phyloP scores from a whole-genome alignment of 768 basidiomycete species.

The Pleurotus djamor region DNA sequence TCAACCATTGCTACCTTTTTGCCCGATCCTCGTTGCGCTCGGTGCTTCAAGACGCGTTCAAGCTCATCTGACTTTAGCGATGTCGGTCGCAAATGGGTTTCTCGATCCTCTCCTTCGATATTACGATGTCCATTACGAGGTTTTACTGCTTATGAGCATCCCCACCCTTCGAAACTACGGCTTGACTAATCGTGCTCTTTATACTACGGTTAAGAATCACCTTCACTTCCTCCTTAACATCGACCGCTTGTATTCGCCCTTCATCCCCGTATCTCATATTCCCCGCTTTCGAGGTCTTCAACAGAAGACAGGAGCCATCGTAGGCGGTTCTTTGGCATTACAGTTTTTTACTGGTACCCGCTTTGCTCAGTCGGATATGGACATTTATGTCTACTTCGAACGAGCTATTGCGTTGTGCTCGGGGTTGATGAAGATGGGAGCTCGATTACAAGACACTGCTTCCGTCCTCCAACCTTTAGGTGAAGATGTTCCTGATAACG shows the following conservation, averaged over 20 bases:
- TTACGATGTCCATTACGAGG: neutral
- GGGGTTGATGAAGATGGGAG: neutral
- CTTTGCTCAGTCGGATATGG: neutral
- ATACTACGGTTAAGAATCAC: neutral
- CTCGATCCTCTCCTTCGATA: neutral
- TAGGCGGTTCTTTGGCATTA: neutral
- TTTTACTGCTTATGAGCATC: neutral
- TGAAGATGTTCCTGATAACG: neutral
- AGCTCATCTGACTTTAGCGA: too few relatives aligned
- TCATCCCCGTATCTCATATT: neutral
- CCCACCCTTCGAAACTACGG: neutral
- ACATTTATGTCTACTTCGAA: neutral
- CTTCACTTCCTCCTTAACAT: neutral
- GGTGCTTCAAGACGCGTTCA: too few relatives aligned
- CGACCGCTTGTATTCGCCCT: neutral
- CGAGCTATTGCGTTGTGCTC: too few relatives aligned
- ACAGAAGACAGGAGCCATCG: neutral
- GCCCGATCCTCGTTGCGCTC: too few relatives aligned
- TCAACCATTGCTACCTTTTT: too few relatives aligned
- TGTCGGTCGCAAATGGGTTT: too few relatives aligned
- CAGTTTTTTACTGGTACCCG: neutral
- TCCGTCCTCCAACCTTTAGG: neutral
- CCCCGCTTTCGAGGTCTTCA: neutral
- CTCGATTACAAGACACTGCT: too few relatives aligned
- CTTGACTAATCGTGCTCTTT: neutral